Base-by-base conservation (phyloP, 106 monocot species). In the Dioscorea dumetorum region DNA sequence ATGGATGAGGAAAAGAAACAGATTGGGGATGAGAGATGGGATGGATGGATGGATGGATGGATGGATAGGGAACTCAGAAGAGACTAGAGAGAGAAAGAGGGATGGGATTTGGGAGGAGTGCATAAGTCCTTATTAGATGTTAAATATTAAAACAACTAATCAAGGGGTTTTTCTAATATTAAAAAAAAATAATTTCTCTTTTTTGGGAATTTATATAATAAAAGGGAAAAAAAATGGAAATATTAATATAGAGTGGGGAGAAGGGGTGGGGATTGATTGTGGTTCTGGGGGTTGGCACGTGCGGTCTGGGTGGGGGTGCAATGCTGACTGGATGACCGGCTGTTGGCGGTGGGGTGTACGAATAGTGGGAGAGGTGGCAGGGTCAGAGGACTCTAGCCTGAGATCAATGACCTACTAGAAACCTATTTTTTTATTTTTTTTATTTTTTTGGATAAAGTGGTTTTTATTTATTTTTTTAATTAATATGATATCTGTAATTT, bases 1-100 rank as follows among this genome's bases (percentile, higher is more conserved):
- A 86, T 86, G 31, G 82, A 50, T 13, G 71, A 28, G 28, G 28
- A 28, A n/a, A 69, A 56, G 17, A 14, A 18, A 54, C 33, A 63
- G 67, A 51, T 58, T 58, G 52, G 70, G 58, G 21, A n/a, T 20
- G 33, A 48, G 22, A 20, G 65, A 66, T 32, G 31, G 4, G 62
- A 63, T 33, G 34, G 62, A 63, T 63, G 59, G 15, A 14, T 18
- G 13, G 59, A 59, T 54, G 54, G 54, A 19, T 18, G 15, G 9
- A 33, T 48, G n/a, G 19, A 22, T 52, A 57, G 50, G 22, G 50
- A 23, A 9, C 50, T 21, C 31, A 51, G 53, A 75, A 48, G 62
- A n/a, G n/a, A n/a, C n/a, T n/a, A n/a, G n/a, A 68, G 59, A 67
- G 50, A 63, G 60, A 62, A 51, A 49, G 60, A 63, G 67, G 9